Evolutionary conservation across 2,329 filamentous ascomycete species (phyloP).

Genomic region (Aspergillus sergii): DNA sequence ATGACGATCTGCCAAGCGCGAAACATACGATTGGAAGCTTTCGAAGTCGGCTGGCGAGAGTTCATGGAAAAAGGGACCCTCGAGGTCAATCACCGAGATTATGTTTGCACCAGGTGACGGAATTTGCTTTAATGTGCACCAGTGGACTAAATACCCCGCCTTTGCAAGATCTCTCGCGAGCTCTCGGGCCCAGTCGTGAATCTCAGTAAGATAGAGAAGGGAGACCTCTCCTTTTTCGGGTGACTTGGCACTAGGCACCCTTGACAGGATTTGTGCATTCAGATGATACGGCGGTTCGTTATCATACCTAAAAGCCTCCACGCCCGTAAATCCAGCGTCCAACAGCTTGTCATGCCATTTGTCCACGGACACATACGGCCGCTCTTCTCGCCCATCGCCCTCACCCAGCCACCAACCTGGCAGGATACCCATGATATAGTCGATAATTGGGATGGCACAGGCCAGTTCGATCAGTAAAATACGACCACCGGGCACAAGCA

Average conservation of each 20-base stretch:
- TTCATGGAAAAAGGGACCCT: constrained; percentile 15
- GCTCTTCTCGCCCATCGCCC: constrained; percentile 18
- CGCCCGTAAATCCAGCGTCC: constrained; percentile 22
- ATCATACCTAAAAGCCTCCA: constrained; percentile 14
- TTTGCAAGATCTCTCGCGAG: constrained; percentile 10
- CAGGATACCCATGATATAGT: constrained; percentile 37
- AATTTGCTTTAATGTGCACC: constrained; percentile 1
- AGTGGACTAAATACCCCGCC: constrained; percentile 7
- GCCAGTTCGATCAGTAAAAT: constrained; percentile 49
- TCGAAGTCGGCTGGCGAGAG: constrained; percentile 7
- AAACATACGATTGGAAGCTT: neutral
- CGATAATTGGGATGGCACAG: constrained; percentile 11
- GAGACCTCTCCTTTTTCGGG: neutral
- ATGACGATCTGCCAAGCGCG: neutral
- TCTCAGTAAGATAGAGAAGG: neutral
- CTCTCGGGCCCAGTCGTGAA: constrained; percentile 4
- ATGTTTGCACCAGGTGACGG: constrained; percentile 2
- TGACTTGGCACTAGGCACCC: neutral
- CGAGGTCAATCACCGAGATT: constrained; percentile 19
- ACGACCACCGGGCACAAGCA: constrained; percentile 47
- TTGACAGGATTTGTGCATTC: constrained; percentile 16
- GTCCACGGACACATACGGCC: constrained; percentile 21
- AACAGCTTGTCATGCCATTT: constrained; percentile 23
- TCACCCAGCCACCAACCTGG: constrained; percentile 45
- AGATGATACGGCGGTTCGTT: constrained; percentile 14